Conservation (phyloP, 306 rosid genomes). For the Vicia faba region DNA sequence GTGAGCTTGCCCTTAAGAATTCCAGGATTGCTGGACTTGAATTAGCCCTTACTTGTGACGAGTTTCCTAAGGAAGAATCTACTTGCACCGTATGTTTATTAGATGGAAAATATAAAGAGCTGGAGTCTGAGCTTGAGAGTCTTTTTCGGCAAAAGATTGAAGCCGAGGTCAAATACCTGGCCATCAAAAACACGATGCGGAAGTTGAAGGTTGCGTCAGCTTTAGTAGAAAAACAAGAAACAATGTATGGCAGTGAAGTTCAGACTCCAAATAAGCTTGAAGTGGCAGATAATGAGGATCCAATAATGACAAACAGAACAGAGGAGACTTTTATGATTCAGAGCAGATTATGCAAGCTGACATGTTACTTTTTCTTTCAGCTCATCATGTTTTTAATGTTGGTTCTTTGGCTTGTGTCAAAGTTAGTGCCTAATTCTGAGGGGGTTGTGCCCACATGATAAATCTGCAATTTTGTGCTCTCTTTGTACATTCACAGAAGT, state of each 20-base stretch:
- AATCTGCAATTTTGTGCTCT: slow-evolving; percentile 37
- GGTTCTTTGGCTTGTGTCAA: slow-evolving; percentile 46
- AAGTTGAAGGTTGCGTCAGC: slow-evolving; percentile 48
- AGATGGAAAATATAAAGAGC: slow-evolving; percentile 44
- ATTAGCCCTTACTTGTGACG: slow-evolving; percentile 40
- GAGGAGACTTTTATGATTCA: slow-evolving; percentile 56
- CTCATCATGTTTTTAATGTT: slow-evolving; percentile 50
- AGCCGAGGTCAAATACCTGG: slow-evolving; percentile 47
- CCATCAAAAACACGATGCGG: slow-evolving; percentile 44
- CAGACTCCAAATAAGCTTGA: slow-evolving; percentile 42
- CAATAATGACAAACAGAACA: slow-evolving; percentile 35
- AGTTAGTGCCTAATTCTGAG: slow-evolving; percentile 44
- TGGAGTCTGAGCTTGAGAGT: slow-evolving; percentile 51
- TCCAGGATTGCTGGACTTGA: slow-evolving; percentile 64
- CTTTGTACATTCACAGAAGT: slow-evolving; percentile 41
- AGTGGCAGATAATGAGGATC: not conserved
- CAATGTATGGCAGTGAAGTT: slow-evolving; percentile 46
- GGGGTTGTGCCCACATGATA: slow-evolving; percentile 76
- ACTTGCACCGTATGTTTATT: slow-evolving; percentile 37
- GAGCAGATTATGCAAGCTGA: slow-evolving; percentile 52
- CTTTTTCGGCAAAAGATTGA: slow-evolving; percentile 51
- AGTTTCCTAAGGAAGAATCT: slow-evolving; percentile 47
- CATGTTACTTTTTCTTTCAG: slow-evolving; percentile 55
- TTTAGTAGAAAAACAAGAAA: slow-evolving; percentile 49
- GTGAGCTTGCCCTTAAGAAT: slow-evolving; percentile 51